Evolutionary conservation across 2,329 filamentous ascomycete species (phyloP), one percentile per base, ranked within the genome.

Genomic region (Myriosclerotinia curreyana): DNA sequence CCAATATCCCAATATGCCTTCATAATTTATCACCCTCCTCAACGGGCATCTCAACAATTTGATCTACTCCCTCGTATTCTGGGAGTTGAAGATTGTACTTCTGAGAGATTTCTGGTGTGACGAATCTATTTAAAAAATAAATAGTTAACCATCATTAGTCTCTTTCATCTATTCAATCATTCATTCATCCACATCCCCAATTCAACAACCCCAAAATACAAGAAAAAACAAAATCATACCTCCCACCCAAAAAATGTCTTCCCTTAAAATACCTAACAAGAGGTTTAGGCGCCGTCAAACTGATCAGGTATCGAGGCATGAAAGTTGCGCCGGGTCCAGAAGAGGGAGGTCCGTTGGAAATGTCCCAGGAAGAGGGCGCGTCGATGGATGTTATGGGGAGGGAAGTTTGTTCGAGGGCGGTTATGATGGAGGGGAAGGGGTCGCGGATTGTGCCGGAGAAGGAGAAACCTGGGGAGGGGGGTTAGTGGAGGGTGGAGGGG

Each of bases 361-460:
- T 96, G 75, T 95, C 87, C 95, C 95, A 99, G 1, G 91, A 95
- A 40, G 91, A 96, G 1, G 95, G 95, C 8, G 91, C 92, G 77
- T 99, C 95, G 28, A 99, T 91, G 3, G 92, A 90, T 3, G 95
- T 88, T 0, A 98, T 89, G 0, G 92, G 90, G 9, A 95, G 73
- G 34, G 82, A 82, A 6, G 90, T 89, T 50, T 87, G 82, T 70
- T 92, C 85, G 46, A 99, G 81, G 9, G 89, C 86, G 66, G 83
- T 80, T 70, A 99, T 96, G 17, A 97, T 89, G 0, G 82, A 82
- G 0, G 88, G 87, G 74, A 98, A 99, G 1, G 95, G 95, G 69
- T 96, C 91, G n/a, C 95, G 87, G 61, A 99, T 88, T 69, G 95
- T 88, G 8, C 93, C 94, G 1, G 87, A 88, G 79, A 99, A 99